A percentile compares a stretch with the other conserved stretches of the same genome.
phyloP scores from a whole-genome alignment of 306 rosid species.

The Myrica gale region DNA sequence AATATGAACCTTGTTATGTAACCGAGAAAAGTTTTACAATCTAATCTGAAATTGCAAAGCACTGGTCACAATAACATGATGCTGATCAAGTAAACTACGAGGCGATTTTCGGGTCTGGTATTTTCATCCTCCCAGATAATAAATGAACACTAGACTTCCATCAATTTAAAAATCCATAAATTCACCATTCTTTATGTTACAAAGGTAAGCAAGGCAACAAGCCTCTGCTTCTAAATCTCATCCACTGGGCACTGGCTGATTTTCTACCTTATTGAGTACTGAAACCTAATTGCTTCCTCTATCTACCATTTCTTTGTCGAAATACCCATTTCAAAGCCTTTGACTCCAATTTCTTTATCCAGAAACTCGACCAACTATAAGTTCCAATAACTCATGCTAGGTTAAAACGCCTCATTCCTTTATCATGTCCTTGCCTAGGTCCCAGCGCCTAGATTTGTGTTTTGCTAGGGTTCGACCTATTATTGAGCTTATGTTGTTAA shows the following conservation, averaged over 20 bases:
- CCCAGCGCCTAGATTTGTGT: too few relatives aligned
- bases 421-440: too few relatives aligned
- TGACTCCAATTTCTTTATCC: not conserved
- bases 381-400: too few relatives aligned
- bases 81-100: not conserved
- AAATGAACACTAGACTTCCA: not conserved
- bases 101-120: not conserved
- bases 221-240: not conserved
- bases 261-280: not conserved
- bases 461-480: not conserved
- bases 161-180: not conserved
- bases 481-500: not conserved
- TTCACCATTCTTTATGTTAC: too few relatives aligned
- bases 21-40: not conserved
- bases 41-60: not conserved
- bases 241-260: not conserved
- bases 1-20: not conserved
- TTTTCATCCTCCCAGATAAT: not conserved
- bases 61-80: not conserved
- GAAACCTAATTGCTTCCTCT: not conserved
- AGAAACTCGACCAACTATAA: not conserved
- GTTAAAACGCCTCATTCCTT: too few relatives aligned
- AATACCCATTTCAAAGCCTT: not conserved
- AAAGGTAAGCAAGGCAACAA: not conserved
- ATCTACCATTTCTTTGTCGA: not conserved